Conservation (phyloP, 306 rosid genomes). For the Quercus variabilis region DNA sequence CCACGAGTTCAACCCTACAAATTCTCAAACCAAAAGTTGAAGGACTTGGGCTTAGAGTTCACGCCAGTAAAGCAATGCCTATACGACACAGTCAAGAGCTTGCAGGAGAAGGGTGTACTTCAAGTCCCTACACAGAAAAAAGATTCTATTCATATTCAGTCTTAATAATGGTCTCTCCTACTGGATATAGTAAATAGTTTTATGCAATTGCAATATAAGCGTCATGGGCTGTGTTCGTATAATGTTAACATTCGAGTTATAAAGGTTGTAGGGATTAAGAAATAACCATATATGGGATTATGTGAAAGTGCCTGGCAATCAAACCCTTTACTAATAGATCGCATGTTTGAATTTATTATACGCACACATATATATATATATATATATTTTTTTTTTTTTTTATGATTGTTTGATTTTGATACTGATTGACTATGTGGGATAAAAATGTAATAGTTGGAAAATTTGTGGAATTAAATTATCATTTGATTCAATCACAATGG, state of each 20-base stretch:
- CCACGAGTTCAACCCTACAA: slow-evolving; percentile 70
- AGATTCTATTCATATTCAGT: slow-evolving; percentile 30
- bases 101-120: slow-evolving; percentile 87
- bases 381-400: too few species aligned
- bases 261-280: not conserved
- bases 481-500: too few species aligned
- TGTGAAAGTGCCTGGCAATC: not conserved
- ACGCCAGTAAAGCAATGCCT: slow-evolving; percentile 67
- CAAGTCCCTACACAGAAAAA: slow-evolving; percentile 32
- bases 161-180: not conserved
- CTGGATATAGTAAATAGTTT: not conserved
- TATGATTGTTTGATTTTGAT: too few species aligned
- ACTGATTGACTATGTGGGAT: too few species aligned
- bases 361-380: not conserved
- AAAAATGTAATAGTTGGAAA: too few species aligned
- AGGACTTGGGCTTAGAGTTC: slow-evolving; percentile 73
- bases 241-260: not conserved
- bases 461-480: too few species aligned
- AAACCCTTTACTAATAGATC: too few species aligned
- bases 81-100: slow-evolving; percentile 78
- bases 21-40: slow-evolving; percentile 66
- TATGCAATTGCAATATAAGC: not conserved
- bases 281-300: not conserved
- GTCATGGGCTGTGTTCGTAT: not conserved
- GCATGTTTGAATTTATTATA: not conserved